Base-by-base conservation (phyloP, 2,329 filamentous ascomycete species). In the Aaosphaeria pasadenensis region DNA sequence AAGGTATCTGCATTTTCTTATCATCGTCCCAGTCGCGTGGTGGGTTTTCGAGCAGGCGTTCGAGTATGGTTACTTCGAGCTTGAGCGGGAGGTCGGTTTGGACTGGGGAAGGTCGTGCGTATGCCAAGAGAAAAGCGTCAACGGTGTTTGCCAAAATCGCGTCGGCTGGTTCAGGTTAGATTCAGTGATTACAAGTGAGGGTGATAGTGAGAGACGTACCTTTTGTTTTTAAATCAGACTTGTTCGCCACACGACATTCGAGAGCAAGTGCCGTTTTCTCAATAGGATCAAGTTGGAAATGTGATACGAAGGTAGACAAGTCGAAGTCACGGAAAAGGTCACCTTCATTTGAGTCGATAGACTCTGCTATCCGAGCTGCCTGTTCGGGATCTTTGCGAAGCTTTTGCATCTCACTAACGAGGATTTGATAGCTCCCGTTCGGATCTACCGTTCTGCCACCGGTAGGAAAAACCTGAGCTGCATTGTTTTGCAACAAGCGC, bases 241-340 rank as follows among this genome's bases (percentile, higher is more conserved):
- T 90, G 38, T 82, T 82, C n/a, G 86, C 85, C 52, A 85, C 82
- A 71, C 92, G 95, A 71, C 96, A 96, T 4, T 92, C 90, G 48
- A 96, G 77, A 43, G 90, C 89, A 54, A 99, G 79, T 52, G 95
- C 82, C 38, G 89, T 89, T 77, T 95, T 95, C 63, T 91, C 85
- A 42, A 96, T 72, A 7, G 90, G 85, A 73, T 96, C 91, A 46
- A 96, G 80, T 67, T 91, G 91, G 77, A 99, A 99, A 70, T 97
- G 91, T 55, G 95, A 88, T 79, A 97, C 86, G 67, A 99, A 97
- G 2, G 88, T 89, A 2, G 89, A 88, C n/a, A 99, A 81, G 67
- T 99, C 92, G 62, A 99, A 96, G 67, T 97, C 92, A 49, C 91
- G 87, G 70, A 96, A 96, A 51, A 96, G 83, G 60, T 99, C 92